phyloP scores from a whole-genome alignment of 2,329 filamentous ascomycete genomes.

The Xylaria sp. region DNA sequence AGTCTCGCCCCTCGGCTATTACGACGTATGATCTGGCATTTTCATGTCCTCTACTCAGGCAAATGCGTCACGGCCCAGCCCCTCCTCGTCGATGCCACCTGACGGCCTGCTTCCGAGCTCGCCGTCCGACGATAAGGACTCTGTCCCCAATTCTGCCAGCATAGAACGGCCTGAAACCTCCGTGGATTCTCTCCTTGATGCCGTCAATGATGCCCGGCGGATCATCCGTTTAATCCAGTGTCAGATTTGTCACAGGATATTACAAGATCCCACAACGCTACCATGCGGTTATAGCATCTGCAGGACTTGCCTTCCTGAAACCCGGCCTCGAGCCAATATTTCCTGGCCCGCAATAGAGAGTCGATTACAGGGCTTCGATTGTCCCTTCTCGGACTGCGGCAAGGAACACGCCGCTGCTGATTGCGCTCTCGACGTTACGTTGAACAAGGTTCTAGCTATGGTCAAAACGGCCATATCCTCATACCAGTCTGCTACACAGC shows the following conservation, averaged over 20 bases:
- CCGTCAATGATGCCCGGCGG: conserved; percentile 66
- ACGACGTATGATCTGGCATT: conserved; percentile 24
- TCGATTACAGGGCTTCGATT: conserved; percentile 76
- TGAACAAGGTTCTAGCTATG: conserved; percentile 75
- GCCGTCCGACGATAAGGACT: conserved; percentile 34
- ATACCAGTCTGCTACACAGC: conserved; percentile 50
- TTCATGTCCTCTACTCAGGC: conserved; percentile 48
- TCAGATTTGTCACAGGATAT: conserved; percentile 73
- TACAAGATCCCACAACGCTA: conserved; percentile 76
- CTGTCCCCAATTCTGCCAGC: conserved; percentile 34
- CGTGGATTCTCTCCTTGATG: conserved; percentile 52
- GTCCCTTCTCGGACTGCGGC: conserved; percentile 73
- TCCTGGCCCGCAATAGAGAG: conserved; percentile 78
- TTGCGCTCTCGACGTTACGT: conserved; percentile 78
- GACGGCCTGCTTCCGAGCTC: conserved; percentile 34
- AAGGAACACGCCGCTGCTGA: conserved; percentile 80
- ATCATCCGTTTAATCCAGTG: conserved; percentile 83
- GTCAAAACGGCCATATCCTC: conserved; percentile 64
- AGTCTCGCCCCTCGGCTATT: neutral
- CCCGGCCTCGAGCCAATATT: conserved; percentile 73
- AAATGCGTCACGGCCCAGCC: conserved; percentile 35
- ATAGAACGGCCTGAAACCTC: conserved; percentile 38
- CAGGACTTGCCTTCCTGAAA: conserved; percentile 75
- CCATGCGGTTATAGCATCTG: conserved; percentile 87
- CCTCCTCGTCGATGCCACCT: conserved; percentile 40